Percentiles rank a stretch among this genome's conserved stretches.
Evolutionary conservation across 2,329 filamentous ascomycete species (phyloP).

Genomic region (Sporothrix sp.): DNA sequence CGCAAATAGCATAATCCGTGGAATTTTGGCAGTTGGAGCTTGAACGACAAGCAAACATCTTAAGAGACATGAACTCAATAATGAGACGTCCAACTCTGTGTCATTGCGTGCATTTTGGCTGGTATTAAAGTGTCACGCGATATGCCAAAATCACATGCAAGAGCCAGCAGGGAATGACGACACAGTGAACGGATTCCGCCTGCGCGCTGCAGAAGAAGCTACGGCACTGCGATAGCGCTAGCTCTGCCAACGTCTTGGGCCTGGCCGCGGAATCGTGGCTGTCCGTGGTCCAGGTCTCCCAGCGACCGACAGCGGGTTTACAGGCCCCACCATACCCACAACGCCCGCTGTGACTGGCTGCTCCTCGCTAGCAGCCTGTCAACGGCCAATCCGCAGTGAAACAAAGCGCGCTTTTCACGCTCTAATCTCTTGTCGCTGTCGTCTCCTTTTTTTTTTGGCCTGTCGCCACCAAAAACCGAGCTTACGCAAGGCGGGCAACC

Average conservation of each 20-base stretch:
- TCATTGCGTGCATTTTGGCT: constrained; percentile 5
- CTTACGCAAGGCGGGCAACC: constrained; percentile 2
- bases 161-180: constrained; percentile 5
- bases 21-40: not conserved
- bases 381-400: constrained; percentile 5
- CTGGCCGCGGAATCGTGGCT: too few species aligned
- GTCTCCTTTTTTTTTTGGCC: not conserved
- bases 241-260: too few species aligned
- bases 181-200: constrained; percentile 1
- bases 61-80: too few species aligned
- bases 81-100: not conserved
- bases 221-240: too few species aligned
- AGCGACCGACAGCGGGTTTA: constrained; percentile 4
- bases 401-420: not conserved
- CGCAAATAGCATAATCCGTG: not conserved
- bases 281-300: not conserved
- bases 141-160: constrained; percentile 8
- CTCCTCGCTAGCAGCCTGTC: not conserved
- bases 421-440: not conserved
- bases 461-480: constrained; percentile 7
- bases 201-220: too few species aligned
- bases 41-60: not conserved
- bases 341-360: not conserved
- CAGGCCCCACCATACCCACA: constrained; percentile 1
- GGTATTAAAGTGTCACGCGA: not conserved